phyloP scores from a whole-genome alignment of 1,284 basidiomycete species.

The Malassezia psittaci region DNA sequence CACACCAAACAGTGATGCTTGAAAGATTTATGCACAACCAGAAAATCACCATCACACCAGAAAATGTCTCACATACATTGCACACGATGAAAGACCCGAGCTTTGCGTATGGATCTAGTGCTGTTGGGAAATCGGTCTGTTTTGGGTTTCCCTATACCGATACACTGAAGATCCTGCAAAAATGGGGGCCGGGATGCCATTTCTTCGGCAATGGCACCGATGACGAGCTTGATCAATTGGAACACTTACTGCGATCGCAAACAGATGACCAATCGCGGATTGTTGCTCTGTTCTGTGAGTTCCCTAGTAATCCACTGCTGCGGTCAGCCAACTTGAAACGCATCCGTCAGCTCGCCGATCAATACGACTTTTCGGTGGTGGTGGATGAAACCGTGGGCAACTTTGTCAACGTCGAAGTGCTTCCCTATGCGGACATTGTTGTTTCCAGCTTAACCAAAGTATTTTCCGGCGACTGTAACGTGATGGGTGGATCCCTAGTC shows the following conservation, averaged over 20 bases:
- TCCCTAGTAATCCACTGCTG: conserved; percentile 87
- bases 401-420: conserved; percentile 85
- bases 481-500: conserved; percentile 70
- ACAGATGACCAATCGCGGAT: conserved; percentile 44
- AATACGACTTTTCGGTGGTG: conserved; percentile 76
- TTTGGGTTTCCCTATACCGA: conserved; percentile 88
- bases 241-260: conserved; percentile 56
- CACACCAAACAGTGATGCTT: conserved; percentile 58
- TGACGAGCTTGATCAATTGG: conserved; percentile 64
- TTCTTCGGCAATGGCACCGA: conserved; percentile 77
- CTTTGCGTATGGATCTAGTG: conserved; percentile 6
- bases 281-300: conserved; percentile 61
- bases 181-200: conserved; percentile 91
- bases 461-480: conserved; percentile 88
- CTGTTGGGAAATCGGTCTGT: conserved; percentile 29
- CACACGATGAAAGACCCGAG: conserved; percentile 8
- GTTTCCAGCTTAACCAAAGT: conserved; percentile 88
- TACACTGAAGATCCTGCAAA: conserved; percentile 88
- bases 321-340: conserved; percentile 70
- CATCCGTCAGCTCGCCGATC: conserved; percentile 70
- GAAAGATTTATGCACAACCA: conserved; percentile 13
- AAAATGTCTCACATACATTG: not conserved
- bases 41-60: not conserved
- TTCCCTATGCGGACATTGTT: conserved; percentile 82
- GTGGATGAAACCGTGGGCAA: conserved; percentile 95